These are phyloP conservation scores for Lipomyces anomalus DNA, from an alignment of 805 yeast species.

Conservation along the genomic window DNA sequence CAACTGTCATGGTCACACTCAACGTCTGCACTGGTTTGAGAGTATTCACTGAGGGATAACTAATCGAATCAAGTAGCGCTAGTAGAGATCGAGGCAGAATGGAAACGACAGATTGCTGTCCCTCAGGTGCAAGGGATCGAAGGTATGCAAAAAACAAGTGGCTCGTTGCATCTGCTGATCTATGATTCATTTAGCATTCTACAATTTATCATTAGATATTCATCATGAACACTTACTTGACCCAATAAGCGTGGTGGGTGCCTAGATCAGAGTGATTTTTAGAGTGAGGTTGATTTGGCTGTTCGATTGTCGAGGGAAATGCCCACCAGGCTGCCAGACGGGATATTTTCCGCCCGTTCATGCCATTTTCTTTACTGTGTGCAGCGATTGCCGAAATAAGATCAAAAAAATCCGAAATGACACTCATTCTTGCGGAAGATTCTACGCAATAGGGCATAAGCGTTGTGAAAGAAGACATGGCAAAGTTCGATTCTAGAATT, in stretches of 20 bases:
- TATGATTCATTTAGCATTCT: conserved; percentile 62
- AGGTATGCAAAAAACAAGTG: conserved; percentile 73
- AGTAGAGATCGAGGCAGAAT: conserved; percentile 12
- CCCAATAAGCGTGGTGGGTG: conserved; percentile 3
- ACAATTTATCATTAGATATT: background rate
- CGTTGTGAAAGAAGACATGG: conserved; percentile 67
- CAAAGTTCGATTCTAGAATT: conserved; percentile 51
- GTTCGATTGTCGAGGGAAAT: conserved; percentile 40
- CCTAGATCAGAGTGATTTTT: background rate
- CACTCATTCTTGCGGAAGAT: conserved; percentile 83
- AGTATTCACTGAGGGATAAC: conserved; percentile 13
- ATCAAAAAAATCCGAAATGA: conserved; percentile 82
- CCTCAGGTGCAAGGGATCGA: conserved; percentile 40
- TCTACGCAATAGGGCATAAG: conserved; percentile 74
- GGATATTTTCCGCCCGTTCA: conserved; percentile 74
- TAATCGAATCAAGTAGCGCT: conserved; percentile 14
- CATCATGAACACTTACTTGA: conserved; percentile 2
- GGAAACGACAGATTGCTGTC: conserved; percentile 1
- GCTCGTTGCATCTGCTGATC: conserved; percentile 79
- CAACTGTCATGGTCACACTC: background rate
- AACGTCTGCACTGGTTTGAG: background rate
- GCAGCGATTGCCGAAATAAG: conserved; percentile 70
- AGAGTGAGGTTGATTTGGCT: background rate
- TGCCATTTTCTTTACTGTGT: conserved; percentile 67
- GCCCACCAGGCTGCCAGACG: conserved; percentile 89